These are phyloP conservation scores for Cordyceps javanica DNA, from an alignment of 2,329 filamentous ascomycete species.

Conservation along the genomic window DNA sequence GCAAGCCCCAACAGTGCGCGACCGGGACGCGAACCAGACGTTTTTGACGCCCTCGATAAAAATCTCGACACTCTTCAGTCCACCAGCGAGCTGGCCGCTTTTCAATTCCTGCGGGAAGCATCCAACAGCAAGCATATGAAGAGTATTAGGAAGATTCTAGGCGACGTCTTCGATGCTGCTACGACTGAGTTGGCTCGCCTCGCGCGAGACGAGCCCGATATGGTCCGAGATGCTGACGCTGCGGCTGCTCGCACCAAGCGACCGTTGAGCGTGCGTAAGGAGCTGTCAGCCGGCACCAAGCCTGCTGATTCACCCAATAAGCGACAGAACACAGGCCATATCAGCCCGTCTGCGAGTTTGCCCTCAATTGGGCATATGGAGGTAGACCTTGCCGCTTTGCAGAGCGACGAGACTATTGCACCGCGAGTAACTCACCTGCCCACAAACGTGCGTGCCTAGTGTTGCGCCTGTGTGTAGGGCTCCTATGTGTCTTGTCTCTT, in stretches of 20 bases:
- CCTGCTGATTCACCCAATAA: slow-evolving; percentile 20
- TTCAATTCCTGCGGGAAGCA: slow-evolving; percentile 82
- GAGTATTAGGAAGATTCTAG: slow-evolving; percentile 60
- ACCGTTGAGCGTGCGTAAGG: slow-evolving; percentile 47
- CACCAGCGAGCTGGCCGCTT: slow-evolving; percentile 79
- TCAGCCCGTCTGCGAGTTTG: neutral
- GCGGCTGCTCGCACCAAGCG: slow-evolving; percentile 43
- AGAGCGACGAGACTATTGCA: neutral
- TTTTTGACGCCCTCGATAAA: slow-evolving; percentile 71
- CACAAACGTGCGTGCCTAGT: neutral
- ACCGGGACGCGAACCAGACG: slow-evolving; percentile 29
- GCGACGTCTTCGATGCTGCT: slow-evolving; percentile 56
- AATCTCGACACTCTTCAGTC: slow-evolving; percentile 72
- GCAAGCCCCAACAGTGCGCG: slow-evolving; percentile 19
- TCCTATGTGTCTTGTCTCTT: neutral
- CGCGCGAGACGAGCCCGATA: slow-evolving; percentile 44
- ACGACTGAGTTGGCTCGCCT: slow-evolving; percentile 53
- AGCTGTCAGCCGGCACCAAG: slow-evolving; percentile 27
- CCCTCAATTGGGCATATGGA: slow-evolving; percentile 8
- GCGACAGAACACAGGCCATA: slow-evolving; percentile 11
- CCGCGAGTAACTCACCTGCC: neutral
- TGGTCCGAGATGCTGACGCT: slow-evolving; percentile 33
- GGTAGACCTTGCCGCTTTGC: slow-evolving; percentile 2
- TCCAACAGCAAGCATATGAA: slow-evolving; percentile 73
- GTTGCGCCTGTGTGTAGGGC: neutral